Percentiles rank a stretch among this genome's conserved stretches.
Evolutionary conservation across 2,329 filamentous ascomycete species (phyloP).

Genomic region (Pseudocercospora fuligena): DNA sequence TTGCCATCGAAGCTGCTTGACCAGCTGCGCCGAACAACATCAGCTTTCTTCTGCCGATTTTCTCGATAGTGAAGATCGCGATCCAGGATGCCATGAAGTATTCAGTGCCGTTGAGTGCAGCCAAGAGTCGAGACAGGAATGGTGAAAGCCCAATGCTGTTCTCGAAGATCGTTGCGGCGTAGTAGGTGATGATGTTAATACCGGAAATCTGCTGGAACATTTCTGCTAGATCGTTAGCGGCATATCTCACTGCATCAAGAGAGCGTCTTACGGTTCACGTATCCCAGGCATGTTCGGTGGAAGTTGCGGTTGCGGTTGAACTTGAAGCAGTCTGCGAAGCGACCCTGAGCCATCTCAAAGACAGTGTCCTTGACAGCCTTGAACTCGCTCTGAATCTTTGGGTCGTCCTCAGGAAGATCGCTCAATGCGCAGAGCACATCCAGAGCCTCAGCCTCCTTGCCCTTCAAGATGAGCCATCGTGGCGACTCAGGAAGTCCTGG

Average conservation of each 20-base stretch:
- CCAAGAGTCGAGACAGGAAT: conserved; percentile 55
- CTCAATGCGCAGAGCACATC: conserved; percentile 41
- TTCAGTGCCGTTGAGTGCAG: conserved; percentile 59
- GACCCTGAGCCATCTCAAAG: conserved; percentile 41
- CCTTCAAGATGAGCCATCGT: conserved; percentile 51
- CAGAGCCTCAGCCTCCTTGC: conserved; percentile 42
- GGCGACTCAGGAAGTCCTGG: conserved; percentile 61
- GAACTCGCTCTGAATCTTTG: conserved; percentile 35
- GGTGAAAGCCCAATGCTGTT: conserved; percentile 57
- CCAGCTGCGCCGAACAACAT: conserved; percentile 69
- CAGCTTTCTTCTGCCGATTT: conserved; percentile 64
- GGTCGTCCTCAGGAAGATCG: conserved; percentile 44
- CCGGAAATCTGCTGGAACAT: conserved; percentile 52
- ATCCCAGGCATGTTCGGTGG: conserved; percentile 50
- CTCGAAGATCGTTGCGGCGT: conserved; percentile 58
- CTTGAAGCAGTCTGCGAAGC: conserved; percentile 40
- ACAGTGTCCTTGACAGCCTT: conserved; percentile 45
- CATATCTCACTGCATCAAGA: not conserved
- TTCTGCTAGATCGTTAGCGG: conserved; percentile 25
- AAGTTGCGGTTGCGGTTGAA: conserved; percentile 52
- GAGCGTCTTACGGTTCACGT: conserved; percentile 42
- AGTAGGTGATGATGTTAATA: conserved; percentile 35
- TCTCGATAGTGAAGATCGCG: conserved; percentile 57
- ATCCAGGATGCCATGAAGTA: conserved; percentile 58
- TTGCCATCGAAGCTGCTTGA: conserved; percentile 37